Evolutionary conservation across 768 basidiomycete species (phyloP), one percentile per base, ranked within the genome.

Genomic region (Tricholoma flavovirens): DNA sequence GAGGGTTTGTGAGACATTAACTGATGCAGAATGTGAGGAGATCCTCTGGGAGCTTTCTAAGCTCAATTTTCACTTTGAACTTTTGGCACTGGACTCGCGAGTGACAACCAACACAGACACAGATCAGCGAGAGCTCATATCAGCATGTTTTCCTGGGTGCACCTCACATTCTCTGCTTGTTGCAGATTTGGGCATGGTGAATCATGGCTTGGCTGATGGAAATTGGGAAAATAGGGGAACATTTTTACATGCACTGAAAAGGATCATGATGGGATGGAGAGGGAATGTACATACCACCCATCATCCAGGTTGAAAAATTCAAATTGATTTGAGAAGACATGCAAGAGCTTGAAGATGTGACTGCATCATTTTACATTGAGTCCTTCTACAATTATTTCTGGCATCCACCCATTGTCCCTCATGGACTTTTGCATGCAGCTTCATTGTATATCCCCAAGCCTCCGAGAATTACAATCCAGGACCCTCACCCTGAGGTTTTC

Each of bases 341-440:
- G 5, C 42, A 56, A 11, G 49, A 56, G 19, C 51, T 61, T 6
- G 55, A 61, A 45, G 24, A 24, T 8, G 42, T 10, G 8, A n/a
- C 56, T 1, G 36, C 57, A 17, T 2, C 9, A 12, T 54, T 53
- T 21, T 61, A 58, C 48, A 53, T 40, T 0, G 49, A 61, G 32
- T 55, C 46, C 15, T 61, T 56, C 19, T 61, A 40, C 38, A 54
- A 54, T 21, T 42, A 59, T 43, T 61, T 61, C 36, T 8, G 33
- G 17, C 58, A 22, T 19, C 40, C 60, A 38, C 55, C 55, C 7
- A 51, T 59, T 32, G 45, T 61, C 26, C 55, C 57, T 15, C 17
- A 21, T 22, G 32, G 48, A 11, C 58, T 61, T 21, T 59, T 49
- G 10, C 42, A 54, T 46, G 22, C 5, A 11, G 26, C 54, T 21